A percentile compares a stretch with the other conserved stretches of the same genome.
These are phyloP conservation scores for Thelonectria olida DNA, from an alignment of 2,329 filamentous ascomycete genomes.

Conservation along the genomic window DNA sequence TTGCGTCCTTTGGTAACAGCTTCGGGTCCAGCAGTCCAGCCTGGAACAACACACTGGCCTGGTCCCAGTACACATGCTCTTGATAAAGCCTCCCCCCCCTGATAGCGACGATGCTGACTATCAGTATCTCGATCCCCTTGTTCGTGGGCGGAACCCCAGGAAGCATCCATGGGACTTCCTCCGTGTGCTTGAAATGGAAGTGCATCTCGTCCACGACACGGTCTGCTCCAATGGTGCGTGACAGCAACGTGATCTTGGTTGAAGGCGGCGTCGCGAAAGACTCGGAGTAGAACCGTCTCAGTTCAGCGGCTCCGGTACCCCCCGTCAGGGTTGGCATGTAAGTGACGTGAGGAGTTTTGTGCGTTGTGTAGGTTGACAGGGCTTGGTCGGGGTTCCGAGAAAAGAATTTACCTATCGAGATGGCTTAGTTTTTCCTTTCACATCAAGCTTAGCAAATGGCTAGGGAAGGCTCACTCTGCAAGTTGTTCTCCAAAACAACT, in stretches of 20 bases:
- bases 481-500: conserved; percentile 71
- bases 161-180: conserved; percentile 68
- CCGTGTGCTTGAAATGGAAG: conserved; percentile 65
- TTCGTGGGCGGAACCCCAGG: conserved; percentile 66
- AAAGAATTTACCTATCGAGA: conserved; percentile 58
- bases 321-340: conserved; percentile 73
- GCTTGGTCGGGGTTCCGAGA: conserved; percentile 66
- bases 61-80: conserved; percentile 73
- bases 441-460: not conserved
- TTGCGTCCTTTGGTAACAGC: conserved; percentile 46
- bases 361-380: conserved; percentile 68
- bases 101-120: conserved; percentile 68
- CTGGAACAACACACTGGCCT: conserved; percentile 68
- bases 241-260: conserved; percentile 67
- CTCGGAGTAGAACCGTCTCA: conserved; percentile 71
- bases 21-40: conserved; percentile 62
- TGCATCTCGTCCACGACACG: conserved; percentile 73
- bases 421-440: not conserved
- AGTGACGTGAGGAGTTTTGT: conserved; percentile 73
- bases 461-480: conserved; percentile 58
- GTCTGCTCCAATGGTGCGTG: conserved; percentile 71
- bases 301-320: conserved; percentile 66
- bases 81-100: conserved; percentile 68
- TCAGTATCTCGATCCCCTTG: conserved; percentile 61
- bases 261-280: conserved; percentile 73